phyloP scores from a whole-genome alignment of 1,284 basidiomycete genomes.

The Papiliotrema terrestris region DNA sequence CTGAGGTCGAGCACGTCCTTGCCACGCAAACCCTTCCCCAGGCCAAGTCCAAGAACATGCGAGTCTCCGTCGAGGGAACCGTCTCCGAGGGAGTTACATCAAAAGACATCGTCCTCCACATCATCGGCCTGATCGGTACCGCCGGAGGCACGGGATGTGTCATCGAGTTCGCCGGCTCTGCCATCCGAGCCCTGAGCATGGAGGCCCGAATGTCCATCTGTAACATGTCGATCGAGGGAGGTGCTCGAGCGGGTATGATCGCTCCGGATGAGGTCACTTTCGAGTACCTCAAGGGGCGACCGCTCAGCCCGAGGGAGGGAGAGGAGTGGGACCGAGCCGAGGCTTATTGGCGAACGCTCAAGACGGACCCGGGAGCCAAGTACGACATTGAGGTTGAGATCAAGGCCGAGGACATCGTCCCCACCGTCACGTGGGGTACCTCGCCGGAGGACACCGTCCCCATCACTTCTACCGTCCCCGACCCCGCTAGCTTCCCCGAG shows the following conservation, averaged over 20 bases:
- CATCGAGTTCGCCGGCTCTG: slow-evolving; percentile 89
- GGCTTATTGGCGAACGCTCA: slow-evolving; percentile 82
- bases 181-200: slow-evolving; percentile 88
- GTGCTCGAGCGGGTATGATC: slow-evolving; percentile 92
- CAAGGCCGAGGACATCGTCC: slow-evolving; percentile 81
- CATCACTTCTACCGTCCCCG: slow-evolving; percentile 80
- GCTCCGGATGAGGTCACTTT: slow-evolving; percentile 92
- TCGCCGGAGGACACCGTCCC: slow-evolving; percentile 89
- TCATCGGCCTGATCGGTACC: slow-evolving; percentile 90
- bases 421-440: slow-evolving; percentile 95
- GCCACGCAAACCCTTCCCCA: slow-evolving; percentile 92
- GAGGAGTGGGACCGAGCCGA: slow-evolving; percentile 86
- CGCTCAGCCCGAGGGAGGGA: slow-evolving; percentile 70
- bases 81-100: slow-evolving; percentile 84
- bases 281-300: slow-evolving; percentile 77
- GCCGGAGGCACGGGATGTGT: slow-evolving; percentile 90
- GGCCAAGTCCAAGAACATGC: slow-evolving; percentile 94
- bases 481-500: slow-evolving; percentile 68
- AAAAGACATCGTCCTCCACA: slow-evolving; percentile 92
- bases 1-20: slow-evolving; percentile 94
- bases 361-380: slow-evolving; percentile 79
- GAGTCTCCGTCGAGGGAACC: slow-evolving; percentile 81
- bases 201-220: slow-evolving; percentile 95
- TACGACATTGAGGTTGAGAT: slow-evolving; percentile 88
- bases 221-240: slow-evolving; percentile 97